Percentiles rank a stretch among this genome's conserved stretches.
These are phyloP conservation scores for Ascomycota sp. DNA, from an alignment of 2,329 filamentous ascomycete species.

Conservation along the genomic window DNA sequence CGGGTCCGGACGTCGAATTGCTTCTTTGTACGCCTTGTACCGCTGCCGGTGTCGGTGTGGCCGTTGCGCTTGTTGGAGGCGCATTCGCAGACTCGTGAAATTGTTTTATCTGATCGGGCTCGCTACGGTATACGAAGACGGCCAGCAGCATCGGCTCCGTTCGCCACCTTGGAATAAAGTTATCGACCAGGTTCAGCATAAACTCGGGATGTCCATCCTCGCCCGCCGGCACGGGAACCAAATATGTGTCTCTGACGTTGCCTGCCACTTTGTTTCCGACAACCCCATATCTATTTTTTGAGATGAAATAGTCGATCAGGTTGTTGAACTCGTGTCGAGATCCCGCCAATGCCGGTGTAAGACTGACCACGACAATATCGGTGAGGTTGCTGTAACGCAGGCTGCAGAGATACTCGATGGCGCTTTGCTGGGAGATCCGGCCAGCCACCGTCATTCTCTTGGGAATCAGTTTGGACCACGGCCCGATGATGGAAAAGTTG, in stretches of 20 bases:
- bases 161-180: slow-evolving; percentile 48
- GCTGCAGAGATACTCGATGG: slow-evolving; percentile 76
- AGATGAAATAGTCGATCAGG: slow-evolving; percentile 71
- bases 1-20: slow-evolving; percentile 25
- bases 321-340: slow-evolving; percentile 43
- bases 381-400: slow-evolving; percentile 62
- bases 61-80: background rate
- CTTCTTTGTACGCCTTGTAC: slow-evolving; percentile 14
- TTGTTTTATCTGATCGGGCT: slow-evolving; percentile 16
- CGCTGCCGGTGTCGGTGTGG: background rate
- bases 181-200: slow-evolving; percentile 68
- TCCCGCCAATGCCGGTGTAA: slow-evolving; percentile 40
- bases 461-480: slow-evolving; percentile 58
- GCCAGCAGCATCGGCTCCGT: slow-evolving; percentile 59
- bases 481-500: slow-evolving; percentile 40
- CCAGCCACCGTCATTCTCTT: slow-evolving; percentile 48
- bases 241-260: slow-evolving; percentile 73
- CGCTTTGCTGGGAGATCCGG: slow-evolving; percentile 59
- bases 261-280: slow-evolving; percentile 51
- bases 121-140: slow-evolving; percentile 61
- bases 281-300: slow-evolving; percentile 68
- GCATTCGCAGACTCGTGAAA: slow-evolving; percentile 6
- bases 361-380: slow-evolving; percentile 60
- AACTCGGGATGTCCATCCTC: slow-evolving; percentile 57
- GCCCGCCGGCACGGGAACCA: slow-evolving; percentile 64